These are phyloP conservation scores for Orychophragmus violaceus DNA, from an alignment of 345 rosid genomes.

Conservation along the genomic window DNA sequence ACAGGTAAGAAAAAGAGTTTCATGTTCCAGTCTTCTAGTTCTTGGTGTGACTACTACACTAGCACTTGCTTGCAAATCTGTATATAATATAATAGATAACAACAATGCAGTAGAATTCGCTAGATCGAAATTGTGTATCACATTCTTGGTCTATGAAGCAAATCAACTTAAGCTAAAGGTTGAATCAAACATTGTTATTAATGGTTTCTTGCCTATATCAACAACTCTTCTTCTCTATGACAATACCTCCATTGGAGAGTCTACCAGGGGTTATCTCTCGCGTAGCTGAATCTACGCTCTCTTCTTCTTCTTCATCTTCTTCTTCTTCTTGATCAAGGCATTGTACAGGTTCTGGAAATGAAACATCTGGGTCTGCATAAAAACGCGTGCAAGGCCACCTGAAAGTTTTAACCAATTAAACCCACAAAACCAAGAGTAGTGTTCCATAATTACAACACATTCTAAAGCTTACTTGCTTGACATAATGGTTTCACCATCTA, in stretches of 20 bases:
- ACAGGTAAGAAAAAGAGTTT: conserved; percentile 9
- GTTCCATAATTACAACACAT: not conserved
- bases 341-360: conserved; percentile 38
- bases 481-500: conserved; percentile 59
- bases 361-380: conserved; percentile 46
- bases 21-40: not conserved
- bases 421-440: not conserved
- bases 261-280: conserved; percentile 26
- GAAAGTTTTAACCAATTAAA: conserved; percentile 7
- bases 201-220: conserved; percentile 2
- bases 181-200: not conserved
- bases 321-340: conserved; percentile 15
- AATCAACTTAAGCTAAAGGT: not conserved
- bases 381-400: conserved; percentile 60
- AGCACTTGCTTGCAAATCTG: not conserved
- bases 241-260: conserved; percentile 39
- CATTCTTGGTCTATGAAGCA: conserved; percentile 1
- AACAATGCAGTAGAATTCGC: conserved; percentile 1
- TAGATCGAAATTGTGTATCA: not conserved
- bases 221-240: conserved; percentile 34
- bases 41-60: not conserved
- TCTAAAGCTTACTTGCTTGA: conserved; percentile 54
- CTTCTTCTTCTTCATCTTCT: conserved; percentile 37
- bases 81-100: conserved; percentile 1
- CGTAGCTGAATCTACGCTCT: conserved; percentile 36